Conservation (phyloP, 2,329 filamentous ascomycete genomes). For the Pyricularia sp. region DNA sequence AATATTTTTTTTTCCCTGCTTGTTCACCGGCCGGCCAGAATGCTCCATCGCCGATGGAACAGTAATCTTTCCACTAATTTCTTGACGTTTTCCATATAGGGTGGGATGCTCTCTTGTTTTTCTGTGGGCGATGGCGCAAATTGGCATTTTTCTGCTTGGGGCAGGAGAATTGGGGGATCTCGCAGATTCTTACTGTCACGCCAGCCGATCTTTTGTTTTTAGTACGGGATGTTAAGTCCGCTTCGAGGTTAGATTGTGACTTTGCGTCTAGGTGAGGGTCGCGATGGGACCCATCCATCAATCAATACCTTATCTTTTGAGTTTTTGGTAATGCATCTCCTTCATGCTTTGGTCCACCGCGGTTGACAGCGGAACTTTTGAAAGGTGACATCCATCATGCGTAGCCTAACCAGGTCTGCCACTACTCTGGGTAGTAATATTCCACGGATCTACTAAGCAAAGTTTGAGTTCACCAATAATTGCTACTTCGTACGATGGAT, state of each 20-base stretch:
- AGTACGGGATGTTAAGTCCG: not conserved
- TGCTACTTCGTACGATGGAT: not conserved
- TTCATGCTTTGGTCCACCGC: not conserved
- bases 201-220: not conserved
- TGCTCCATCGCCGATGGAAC: not conserved
- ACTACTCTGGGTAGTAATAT: too few relatives aligned
- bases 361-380: not conserved
- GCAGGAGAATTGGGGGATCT: not conserved
- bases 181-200: not conserved
- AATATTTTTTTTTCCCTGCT: too few relatives aligned
- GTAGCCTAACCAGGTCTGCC: not conserved
- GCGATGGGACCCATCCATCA: too few relatives aligned
- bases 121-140: not conserved
- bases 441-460: not conserved
- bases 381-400: not conserved
- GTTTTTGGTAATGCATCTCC: not conserved
- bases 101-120: too few relatives aligned
- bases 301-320: not conserved
- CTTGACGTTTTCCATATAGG: not conserved
- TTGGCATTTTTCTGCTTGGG: not conserved
- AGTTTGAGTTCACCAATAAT: not conserved
- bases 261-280: not conserved
- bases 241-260: not conserved
- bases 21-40: too few relatives aligned
- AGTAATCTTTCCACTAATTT: not conserved